Base-by-base conservation (phyloP, 2,329 filamentous ascomycete genomes). In the Xylaria sp. region DNA sequence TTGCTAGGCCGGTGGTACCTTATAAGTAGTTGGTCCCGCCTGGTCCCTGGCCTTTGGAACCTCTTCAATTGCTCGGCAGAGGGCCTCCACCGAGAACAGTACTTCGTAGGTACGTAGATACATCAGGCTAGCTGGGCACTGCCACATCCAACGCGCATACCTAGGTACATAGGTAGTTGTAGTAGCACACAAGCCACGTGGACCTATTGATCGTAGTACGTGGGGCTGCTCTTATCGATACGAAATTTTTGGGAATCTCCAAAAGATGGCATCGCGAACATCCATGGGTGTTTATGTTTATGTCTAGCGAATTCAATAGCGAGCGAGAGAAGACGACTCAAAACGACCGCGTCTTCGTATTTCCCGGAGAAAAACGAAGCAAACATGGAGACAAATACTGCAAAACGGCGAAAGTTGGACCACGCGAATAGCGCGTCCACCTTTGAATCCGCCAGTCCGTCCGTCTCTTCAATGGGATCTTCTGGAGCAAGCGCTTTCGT, bases 401-500 rank as follows among this genome's bases (percentile, higher is more conserved):
- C 69, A 39, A 81, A 82, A 64, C 72, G 79, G 54, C 76, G 78
- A 44, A 82, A 81, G 65, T 67, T 80, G 24, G 74, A 72, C 20
- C 76, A 80, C 57, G 62, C 62, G 34, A 69, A 68, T 52, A 58
- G 57, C 26, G 63, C 59, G 0, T 57, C 75, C 44, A 69, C 74
- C 54, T 74, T 78, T 47, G 71, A 77, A 57, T 69, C 72, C 44
- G 70, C 68, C 29, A 72, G 66, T 51, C 66, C 76, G 3, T 68
- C 75, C 37, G 71, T 71, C 18, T 65, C 78, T 41, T 73, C 76
- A 26, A 74, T 78, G 65, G 65, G 64, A 44, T 59, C 61, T 50
- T 63, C 65, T 4, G 66, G 64, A 7, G 75, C 80, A 16, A 82
- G 79, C 66, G 78, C 81, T 29, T 85, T 86, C 59, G 74, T 83